Percentiles rank a stretch among this genome's conserved stretches.
Conservation (phyloP, 78 protist genomes). For the Neovahlkampfia damariscottae region DNA sequence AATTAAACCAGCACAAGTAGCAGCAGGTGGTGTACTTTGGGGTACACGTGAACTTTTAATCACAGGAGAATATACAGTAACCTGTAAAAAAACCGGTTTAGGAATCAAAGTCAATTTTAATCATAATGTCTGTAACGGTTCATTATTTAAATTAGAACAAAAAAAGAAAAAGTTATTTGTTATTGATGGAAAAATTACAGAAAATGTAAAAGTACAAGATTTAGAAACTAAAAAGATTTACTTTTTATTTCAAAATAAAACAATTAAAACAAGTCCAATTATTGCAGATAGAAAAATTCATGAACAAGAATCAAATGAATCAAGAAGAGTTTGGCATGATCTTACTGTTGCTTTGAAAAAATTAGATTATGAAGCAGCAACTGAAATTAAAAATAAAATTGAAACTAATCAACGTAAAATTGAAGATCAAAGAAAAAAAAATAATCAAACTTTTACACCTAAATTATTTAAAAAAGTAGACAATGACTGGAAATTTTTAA, state of each 20-base stretch:
- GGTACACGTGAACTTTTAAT: neutral
- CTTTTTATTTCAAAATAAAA: neutral
- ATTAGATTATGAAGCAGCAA: neutral
- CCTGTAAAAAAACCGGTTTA: neutral
- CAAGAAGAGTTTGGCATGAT: neutral
- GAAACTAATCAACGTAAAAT: neutral
- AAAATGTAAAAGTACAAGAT: neutral
- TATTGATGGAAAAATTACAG: neutral
- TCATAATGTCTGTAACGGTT: neutral
- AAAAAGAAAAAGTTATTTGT: neutral
- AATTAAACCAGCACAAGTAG: neutral
- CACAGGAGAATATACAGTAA: neutral
- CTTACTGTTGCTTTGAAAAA: neutral
- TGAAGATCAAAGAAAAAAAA: neutral
- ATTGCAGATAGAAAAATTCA: neutral
- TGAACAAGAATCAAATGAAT: neutral
- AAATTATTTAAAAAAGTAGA: neutral
- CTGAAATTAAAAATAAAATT: neutral
- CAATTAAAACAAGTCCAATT: neutral
- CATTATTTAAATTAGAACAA: neutral
- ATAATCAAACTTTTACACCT: neutral
- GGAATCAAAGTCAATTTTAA: neutral
- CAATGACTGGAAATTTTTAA: too few species aligned
- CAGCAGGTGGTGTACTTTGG: neutral
- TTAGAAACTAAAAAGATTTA: neutral